Evolutionary conservation across 164 flowering plant genomes (phyloP), one percentile per base, ranked within the genome.

Genomic region (Berberis vulgaris): DNA sequence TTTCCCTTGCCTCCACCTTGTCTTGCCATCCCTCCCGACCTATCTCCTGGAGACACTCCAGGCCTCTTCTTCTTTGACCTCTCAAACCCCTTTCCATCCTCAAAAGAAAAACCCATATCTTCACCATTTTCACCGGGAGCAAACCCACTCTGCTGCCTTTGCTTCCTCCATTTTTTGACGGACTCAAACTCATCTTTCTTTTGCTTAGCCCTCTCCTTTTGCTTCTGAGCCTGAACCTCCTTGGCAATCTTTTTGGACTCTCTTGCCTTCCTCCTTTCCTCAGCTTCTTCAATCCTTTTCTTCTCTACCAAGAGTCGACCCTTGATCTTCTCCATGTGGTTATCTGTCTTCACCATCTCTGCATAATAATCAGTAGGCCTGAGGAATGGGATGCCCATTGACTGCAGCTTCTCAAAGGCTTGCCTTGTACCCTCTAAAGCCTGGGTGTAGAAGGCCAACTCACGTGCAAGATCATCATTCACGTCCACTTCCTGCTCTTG

Each of bases 281-380:
- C 98, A 52, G 89, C 84, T 78, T 93, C 98, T 74, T 90, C 98
- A 2, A 83, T 76, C 77, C 61, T 70, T 57, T 62, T 89, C 82
- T 86, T 86, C 78, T 86, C 94, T 26, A 72, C 76, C 78, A 93
- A 69, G 53, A 89, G 90, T 56, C 80, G 74, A 39, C 86, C 73
- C 79, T 84, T 89, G 56, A 92, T 82, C 69, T 85, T 92, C 76
- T 66, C 85, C 97, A 89, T 88, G 79, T 89, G 98, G 7, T 75
- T 0, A 77, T 92, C 97, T 2, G 89, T 67, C 76, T 92, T 89
- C 69, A 85, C 96, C 96, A 92, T 92, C 79, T 89, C 96, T 0
- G 96, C 97, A 69, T 92, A 87, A 59, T 92, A 92, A 66, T 92
- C 98, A 3, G 85, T 44, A 6, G 98, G 98, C 78, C 97, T 83